These are phyloP conservation scores for Waltergamsia citrina DNA, from an alignment of 2,329 filamentous ascomycete species.

Conservation along the genomic window DNA sequence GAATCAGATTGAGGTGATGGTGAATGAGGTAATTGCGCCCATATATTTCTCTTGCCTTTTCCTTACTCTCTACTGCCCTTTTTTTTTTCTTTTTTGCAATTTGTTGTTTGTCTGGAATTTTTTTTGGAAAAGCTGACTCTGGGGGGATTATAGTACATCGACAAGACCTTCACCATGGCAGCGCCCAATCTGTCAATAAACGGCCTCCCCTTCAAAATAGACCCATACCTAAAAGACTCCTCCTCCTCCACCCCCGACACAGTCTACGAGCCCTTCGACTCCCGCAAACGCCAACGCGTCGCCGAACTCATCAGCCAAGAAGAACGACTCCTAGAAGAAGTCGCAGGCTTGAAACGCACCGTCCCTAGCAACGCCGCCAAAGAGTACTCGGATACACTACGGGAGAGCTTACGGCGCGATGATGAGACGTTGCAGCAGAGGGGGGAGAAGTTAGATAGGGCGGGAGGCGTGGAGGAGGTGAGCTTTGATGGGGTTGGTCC, in stretches of 20 bases:
- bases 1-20: conserved; percentile 47
- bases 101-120: no score
- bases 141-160: conserved; percentile 50
- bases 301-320: conserved; percentile 52
- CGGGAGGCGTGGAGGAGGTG: conserved; percentile 15
- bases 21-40: conserved; percentile 48
- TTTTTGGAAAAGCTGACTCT: neutral
- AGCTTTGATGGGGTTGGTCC: conserved; percentile 17
- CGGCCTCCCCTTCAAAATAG: conserved; percentile 38
- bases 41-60: neutral
- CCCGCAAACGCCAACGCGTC: conserved; percentile 46
- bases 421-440: conserved; percentile 29
- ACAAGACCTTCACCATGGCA: conserved; percentile 48
- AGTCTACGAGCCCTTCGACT: conserved; percentile 51
- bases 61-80: neutral
- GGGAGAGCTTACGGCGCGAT: conserved; percentile 32
- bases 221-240: conserved; percentile 22
- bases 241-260: conserved; percentile 11
- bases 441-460: conserved; percentile 8
- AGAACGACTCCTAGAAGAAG: conserved; percentile 54
- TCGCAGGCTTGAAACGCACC: conserved; percentile 47
- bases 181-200: conserved; percentile 54
- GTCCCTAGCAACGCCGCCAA: conserved; percentile 36
- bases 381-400: conserved; percentile 28
- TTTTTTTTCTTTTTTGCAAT: neutral